These are phyloP conservation scores for Globisporangium nodosum DNA, from an alignment of 352 stramenopile genomes.

Conservation along the genomic window DNA sequence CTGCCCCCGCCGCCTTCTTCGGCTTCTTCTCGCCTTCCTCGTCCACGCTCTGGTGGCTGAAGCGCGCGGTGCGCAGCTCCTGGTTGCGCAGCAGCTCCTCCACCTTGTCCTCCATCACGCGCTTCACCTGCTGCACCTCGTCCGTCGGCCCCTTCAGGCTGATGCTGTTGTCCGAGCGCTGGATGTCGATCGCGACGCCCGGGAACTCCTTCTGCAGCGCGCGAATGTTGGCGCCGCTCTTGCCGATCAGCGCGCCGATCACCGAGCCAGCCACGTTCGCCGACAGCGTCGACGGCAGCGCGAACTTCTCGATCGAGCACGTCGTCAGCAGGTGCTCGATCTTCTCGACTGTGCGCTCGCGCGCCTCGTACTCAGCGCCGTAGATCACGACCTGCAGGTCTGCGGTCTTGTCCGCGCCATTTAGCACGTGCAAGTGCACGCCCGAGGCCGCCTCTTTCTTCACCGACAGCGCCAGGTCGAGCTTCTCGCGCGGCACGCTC, in stretches of 20 bases:
- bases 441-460: slow-evolving; percentile 32
- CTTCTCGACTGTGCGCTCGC: slow-evolving; percentile 56
- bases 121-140: slow-evolving; percentile 47
- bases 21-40: slow-evolving; percentile 28
- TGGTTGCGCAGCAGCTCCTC: slow-evolving; percentile 49
- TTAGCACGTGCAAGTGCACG: slow-evolving; percentile 53
- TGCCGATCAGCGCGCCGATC: slow-evolving; percentile 69
- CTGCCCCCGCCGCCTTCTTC: slow-evolving; percentile 1
- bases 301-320: slow-evolving; percentile 42
- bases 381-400: slow-evolving; percentile 52
- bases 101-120: slow-evolving; percentile 69
- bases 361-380: slow-evolving; percentile 41
- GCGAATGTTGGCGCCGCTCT: slow-evolving; percentile 72
- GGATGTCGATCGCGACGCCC: slow-evolving; percentile 60
- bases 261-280: slow-evolving; percentile 35
- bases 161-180: slow-evolving; percentile 40
- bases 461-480: slow-evolving; percentile 48
- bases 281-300: slow-evolving; percentile 32
- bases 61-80: slow-evolving; percentile 30
- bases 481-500: slow-evolving; percentile 32
- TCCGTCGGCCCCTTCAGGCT: slow-evolving; percentile 46
- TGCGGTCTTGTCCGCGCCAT: slow-evolving; percentile 28
- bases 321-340: slow-evolving; percentile 54
- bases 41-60: slow-evolving; percentile 15
- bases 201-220: slow-evolving; percentile 61